phyloP scores from a whole-genome alignment of 441 rosid species.

The Eruca vesicaria region DNA sequence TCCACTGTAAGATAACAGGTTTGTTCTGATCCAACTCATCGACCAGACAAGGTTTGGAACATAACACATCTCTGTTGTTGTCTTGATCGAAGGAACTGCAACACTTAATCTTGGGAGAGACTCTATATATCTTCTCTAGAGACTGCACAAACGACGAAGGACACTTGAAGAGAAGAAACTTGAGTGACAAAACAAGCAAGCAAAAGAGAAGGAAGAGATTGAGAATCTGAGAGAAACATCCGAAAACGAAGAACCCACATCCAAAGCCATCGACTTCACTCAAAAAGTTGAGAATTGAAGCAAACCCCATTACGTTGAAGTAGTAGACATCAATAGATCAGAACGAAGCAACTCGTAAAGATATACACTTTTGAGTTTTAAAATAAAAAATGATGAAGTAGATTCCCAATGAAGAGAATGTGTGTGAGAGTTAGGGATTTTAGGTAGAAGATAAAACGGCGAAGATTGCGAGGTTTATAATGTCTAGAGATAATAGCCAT shows the following conservation, averaged over 20 bases:
- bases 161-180: conserved; percentile 38
- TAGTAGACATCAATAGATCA: conserved; percentile 27
- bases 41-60: conserved; percentile 19
- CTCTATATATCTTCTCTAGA: conserved; percentile 31
- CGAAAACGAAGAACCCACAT: conserved; percentile 46
- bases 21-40: conserved; percentile 31
- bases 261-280: conserved; percentile 36
- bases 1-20: conserved; percentile 20
- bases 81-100: conserved; percentile 25
- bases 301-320: conserved; percentile 38
- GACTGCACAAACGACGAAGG: conserved; percentile 31
- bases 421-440: conserved; percentile 29
- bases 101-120: conserved; percentile 20
- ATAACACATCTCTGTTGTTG: conserved; percentile 15
- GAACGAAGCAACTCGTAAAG: conserved; percentile 34
- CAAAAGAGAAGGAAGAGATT: conserved; percentile 42
- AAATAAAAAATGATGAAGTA: not conserved
- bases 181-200: conserved; percentile 47
- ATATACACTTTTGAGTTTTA: conserved; percentile 15
- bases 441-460: conserved; percentile 29
- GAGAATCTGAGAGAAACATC: conserved; percentile 43
- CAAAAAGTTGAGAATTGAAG: conserved; percentile 43
- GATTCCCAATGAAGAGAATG: conserved; percentile 36
- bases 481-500: not conserved
- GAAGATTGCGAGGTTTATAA: conserved; percentile 34